Base-by-base conservation (phyloP, 805 yeast species). In the Ogataea trehaloabstinens region DNA sequence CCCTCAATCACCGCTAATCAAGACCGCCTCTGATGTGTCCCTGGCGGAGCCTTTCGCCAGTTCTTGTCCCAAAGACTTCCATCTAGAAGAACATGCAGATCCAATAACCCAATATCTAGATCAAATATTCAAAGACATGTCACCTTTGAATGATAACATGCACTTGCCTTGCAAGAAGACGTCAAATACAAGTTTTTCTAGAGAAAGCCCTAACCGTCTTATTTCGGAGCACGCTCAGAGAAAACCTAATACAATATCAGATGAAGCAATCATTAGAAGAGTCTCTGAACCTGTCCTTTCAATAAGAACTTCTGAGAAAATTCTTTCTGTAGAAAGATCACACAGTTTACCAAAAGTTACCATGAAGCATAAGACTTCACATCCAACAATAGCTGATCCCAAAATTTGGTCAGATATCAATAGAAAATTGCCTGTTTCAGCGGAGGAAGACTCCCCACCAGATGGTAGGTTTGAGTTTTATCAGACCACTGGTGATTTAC, bases 271-370 rank as follows among this genome's bases (percentile, higher is more conserved):
- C n/a, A n/a, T 33, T 6, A 28, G 48, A 20, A 39, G 48, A 24
- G 43, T 39, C 18, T 44, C 51, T 8, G 48, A 44, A 24, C 48
- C 48, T 5, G 30, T 35, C 20, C 12, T 30, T 18, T n/a, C 11
- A 10, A 16, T 41, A 13, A 25, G 28, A 15, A 18, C 29, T 5
- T 10, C 24, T 6, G 4, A 31, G 2, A n/a, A 19, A 4, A 15
- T 12, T 8, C n/a, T 18, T 6, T 19, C 28, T 20, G 16, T 12
- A 4, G 10, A 4, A 6, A 19, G 41, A 18, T 41, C 41, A 15
- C 45, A 38, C 15, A 38, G 45, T 11, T 31, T 46, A 13, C 50
- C 50, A 5, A 42, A 42, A 24, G 50, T 46, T 28, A 46, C 50
- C 4, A 46, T 46, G 50, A 46, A 46, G 21, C 39, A 28, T 18